Evolutionary conservation across 2,329 filamentous ascomycete genomes (phyloP), one percentile per base, ranked within the genome.

Genomic region (Coniochaeta pulveracea): DNA sequence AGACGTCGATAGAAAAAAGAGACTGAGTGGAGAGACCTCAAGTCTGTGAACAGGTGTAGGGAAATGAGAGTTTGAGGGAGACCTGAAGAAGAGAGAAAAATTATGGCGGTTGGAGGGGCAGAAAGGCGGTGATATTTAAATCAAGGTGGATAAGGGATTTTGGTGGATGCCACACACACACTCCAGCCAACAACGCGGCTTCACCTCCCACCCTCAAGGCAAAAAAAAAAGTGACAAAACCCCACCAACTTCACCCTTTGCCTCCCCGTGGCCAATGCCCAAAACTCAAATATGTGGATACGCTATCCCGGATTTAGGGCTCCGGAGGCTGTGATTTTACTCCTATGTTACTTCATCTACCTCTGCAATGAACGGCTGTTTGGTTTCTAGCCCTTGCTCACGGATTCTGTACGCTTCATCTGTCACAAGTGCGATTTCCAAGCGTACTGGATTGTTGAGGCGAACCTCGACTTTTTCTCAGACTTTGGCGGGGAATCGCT

Each of bases 11-110:
- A 44, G 38, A 40, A 45, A 42, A 35, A 43, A 46, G 43, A 46
- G 47, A 55, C 50, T 46, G 48, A 48, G 42, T 44, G 47, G 49
- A 54, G 55, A 54, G 58, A 60, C 47, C 56, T 60, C 54, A 54
- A 61, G 39, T 42, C 54, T 31, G 28, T 12, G 36, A 37, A 37
- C 33, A 27, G 34, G 35, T 54, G 53, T 49, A 44, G 53, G 43
- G 43, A 48, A 47, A 44, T 43, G 42, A 50, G 49, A 50, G 44
- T 49, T 47, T 48, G 50, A 50, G 47, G n/a, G 49, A 48, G 47
- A 33, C 30, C 30, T 33, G 50, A 47, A 45, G 43, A 47, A 41
- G 45, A 51, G 48, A 49, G 46, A 45, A 45, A 45, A 54, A 43
- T 38, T 38, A 36, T 41, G 39, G 35, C 37, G 26, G 35, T 33